These are phyloP conservation scores for Xylaria sp. DNA, from an alignment of 2,329 filamentous ascomycete genomes.

Conservation along the genomic window DNA sequence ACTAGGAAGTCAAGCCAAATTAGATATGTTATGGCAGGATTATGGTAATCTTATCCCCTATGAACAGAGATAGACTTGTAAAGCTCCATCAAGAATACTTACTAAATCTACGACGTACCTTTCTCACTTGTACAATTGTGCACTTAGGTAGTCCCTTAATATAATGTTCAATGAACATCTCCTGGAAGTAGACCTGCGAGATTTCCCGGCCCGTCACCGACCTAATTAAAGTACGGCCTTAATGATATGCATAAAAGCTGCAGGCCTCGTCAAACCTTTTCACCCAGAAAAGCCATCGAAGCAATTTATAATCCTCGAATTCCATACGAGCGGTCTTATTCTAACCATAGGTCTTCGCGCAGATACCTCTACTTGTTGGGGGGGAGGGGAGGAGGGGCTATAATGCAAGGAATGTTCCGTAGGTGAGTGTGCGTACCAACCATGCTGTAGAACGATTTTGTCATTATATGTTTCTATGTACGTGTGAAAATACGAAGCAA, in stretches of 20 bases:
- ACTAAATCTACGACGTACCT: too few species aligned
- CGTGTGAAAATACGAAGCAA: neutral
- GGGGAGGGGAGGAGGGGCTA: too few species aligned
- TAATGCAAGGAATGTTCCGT: too few species aligned
- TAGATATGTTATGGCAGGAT: slow-evolving; percentile 19
- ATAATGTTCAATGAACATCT: too few species aligned
- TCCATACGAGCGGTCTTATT: neutral
- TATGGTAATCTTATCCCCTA: slow-evolving; percentile 13
- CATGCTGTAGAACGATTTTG: too few species aligned
- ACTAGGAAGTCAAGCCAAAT: slow-evolving; percentile 20
- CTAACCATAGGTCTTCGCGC: neutral
- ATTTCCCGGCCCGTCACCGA: too few species aligned
- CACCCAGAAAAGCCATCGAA: too few species aligned
- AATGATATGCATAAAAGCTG: neutral
- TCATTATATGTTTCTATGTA: too few species aligned
- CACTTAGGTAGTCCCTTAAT: neutral
- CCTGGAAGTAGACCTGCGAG: too few species aligned
- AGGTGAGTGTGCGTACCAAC: too few species aligned
- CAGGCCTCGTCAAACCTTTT: neutral
- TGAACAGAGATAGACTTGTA: neutral
- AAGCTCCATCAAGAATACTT: too few species aligned
- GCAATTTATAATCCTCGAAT: neutral
- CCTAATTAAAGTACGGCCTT: neutral
- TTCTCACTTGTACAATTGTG: neutral
- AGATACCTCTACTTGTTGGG: too few species aligned